A percentile compares a stretch with the other conserved stretches of the same genome.
phyloP scores from a whole-genome alignment of 2,329 filamentous ascomycete genomes.

The Venturia effusa region DNA sequence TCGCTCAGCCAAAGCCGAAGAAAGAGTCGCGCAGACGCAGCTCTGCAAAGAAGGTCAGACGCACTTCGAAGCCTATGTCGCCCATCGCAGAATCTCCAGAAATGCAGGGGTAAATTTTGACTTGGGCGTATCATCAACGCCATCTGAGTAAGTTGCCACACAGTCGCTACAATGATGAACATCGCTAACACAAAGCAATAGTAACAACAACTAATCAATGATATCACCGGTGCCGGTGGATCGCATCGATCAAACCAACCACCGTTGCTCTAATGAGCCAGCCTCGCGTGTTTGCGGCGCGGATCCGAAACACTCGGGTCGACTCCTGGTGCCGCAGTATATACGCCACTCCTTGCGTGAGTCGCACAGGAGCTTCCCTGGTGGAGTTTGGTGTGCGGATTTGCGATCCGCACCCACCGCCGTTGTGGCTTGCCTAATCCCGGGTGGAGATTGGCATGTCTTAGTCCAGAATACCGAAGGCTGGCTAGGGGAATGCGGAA shows the following conservation, averaged over 20 bases:
- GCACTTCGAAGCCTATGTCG: slow-evolving; percentile 31
- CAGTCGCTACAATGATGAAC: not conserved
- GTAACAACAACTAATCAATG: not conserved
- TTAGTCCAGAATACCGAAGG: not conserved
- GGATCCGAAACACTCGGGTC: not conserved
- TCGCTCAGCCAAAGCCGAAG: slow-evolving; percentile 30
- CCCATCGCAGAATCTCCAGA: slow-evolving; percentile 31
- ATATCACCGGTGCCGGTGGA: not conserved
- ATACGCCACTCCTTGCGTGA: not conserved
- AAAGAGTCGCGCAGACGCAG: slow-evolving; percentile 29
- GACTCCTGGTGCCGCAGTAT: not conserved
- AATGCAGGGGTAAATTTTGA: slow-evolving; percentile 23
- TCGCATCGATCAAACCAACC: not conserved
- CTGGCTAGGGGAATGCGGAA: not conserved
- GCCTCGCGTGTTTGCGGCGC: not conserved
- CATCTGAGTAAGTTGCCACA: slow-evolving; percentile 1
- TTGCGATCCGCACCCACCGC: not conserved
- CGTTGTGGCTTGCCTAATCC: not conserved
- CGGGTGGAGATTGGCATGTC: not conserved
- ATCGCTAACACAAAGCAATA: not conserved
- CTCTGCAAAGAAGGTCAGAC: slow-evolving; percentile 26
- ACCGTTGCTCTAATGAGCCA: not conserved
- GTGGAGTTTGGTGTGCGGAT: not conserved
- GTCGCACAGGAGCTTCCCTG: not conserved
- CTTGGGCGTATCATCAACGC: not conserved